A percentile compares a stretch with the other conserved stretches of the same genome.
phyloP scores from a whole-genome alignment of 441 rosid species.

The Biscutella laevigata region DNA sequence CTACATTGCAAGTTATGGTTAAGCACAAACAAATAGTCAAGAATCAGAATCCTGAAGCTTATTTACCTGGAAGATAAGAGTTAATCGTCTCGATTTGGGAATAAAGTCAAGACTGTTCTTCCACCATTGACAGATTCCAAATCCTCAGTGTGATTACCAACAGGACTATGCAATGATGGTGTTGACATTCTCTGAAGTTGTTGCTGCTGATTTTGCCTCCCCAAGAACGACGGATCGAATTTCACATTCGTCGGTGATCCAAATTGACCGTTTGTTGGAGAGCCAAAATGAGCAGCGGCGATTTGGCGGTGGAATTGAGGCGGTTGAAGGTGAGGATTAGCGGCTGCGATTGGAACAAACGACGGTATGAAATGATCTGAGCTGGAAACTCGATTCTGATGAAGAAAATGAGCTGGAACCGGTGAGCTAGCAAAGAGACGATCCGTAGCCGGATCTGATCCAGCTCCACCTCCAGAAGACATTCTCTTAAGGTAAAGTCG shows the following conservation, averaged over 20 bases:
- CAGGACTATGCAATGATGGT: slow-evolving; percentile 41
- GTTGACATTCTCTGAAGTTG: slow-evolving; percentile 49
- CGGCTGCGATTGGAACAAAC: slow-evolving; percentile 50
- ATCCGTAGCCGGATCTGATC: slow-evolving; percentile 72
- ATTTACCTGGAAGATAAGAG: slow-evolving; percentile 13
- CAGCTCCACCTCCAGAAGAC: slow-evolving; percentile 57
- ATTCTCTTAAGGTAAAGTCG: slow-evolving; percentile 79
- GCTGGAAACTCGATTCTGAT: slow-evolving; percentile 48
- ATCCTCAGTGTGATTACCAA: slow-evolving; percentile 39
- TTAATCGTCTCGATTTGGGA: slow-evolving; percentile 80
- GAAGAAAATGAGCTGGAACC: no score
- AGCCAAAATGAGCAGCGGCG: slow-evolving; percentile 48
- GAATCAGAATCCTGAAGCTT: neutral
- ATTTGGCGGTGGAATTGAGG: slow-evolving; percentile 51
- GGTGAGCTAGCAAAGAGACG: slow-evolving; percentile 87
- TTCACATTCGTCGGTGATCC: slow-evolving; percentile 12
- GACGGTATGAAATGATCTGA: slow-evolving; percentile 70
- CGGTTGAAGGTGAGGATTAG: slow-evolving; percentile 46
- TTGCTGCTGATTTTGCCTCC: slow-evolving; percentile 60
- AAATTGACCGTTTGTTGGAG: slow-evolving; percentile 48
- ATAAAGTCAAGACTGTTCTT: slow-evolving; percentile 75
- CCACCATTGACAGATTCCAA: slow-evolving; percentile 73
- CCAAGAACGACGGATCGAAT: slow-evolving; percentile 34
- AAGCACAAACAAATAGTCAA: neutral
- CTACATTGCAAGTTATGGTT: no score